Conservation (phyloP, 805 yeast species). For the Yarrowia porcina region DNA sequence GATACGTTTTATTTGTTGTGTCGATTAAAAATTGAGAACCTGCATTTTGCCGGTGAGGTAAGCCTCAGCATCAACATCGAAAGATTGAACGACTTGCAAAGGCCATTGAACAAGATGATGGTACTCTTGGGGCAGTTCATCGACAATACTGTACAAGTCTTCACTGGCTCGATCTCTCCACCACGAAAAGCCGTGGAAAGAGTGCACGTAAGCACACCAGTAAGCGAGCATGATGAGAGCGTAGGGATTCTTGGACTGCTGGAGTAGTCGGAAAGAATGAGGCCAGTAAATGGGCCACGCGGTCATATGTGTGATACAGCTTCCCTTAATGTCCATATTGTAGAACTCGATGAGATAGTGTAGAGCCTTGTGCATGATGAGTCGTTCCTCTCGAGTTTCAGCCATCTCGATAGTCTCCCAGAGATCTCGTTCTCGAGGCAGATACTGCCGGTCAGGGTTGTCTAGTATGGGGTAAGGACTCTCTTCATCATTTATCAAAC, state of each 20-base stretch:
- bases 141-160: background rate
- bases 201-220: conserved; percentile 9
- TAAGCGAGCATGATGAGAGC: background rate
- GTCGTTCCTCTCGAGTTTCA: background rate
- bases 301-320: conserved; percentile 8
- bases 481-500: background rate
- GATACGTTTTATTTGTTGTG: background rate
- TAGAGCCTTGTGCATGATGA: background rate
- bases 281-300: background rate
- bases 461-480: background rate
- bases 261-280: background rate
- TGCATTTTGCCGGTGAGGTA: background rate
- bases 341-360: background rate
- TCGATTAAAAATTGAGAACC: background rate
- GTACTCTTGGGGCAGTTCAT: background rate
- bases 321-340: conserved; percentile 1
- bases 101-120: conserved; percentile 3
- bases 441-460: background rate
- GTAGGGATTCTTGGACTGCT: background rate
- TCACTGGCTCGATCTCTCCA: conserved; percentile 10
- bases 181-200: background rate
- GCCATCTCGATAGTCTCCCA: background rate
- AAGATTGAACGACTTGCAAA: background rate
- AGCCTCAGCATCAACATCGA: background rate
- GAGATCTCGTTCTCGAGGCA: background rate